Conservation (phyloP, 306 rosid genomes). For the Argentina anserina region DNA sequence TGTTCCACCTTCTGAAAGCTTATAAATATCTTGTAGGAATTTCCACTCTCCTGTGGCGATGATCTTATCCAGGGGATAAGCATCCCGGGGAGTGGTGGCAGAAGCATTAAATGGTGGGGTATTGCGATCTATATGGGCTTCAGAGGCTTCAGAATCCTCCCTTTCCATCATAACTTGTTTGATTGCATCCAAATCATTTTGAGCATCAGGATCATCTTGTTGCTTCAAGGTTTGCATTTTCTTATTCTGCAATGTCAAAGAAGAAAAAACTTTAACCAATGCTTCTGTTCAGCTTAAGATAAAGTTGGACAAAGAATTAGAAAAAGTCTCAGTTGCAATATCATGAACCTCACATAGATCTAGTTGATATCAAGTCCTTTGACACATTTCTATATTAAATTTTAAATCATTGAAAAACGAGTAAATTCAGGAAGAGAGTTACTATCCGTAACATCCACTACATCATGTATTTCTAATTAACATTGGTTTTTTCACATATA, state of each 20-base stretch:
- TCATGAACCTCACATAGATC: background rate
- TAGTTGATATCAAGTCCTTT: background rate
- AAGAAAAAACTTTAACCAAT: slow-evolving; percentile 15
- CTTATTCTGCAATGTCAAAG: slow-evolving; percentile 41
- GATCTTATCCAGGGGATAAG: slow-evolving; percentile 71
- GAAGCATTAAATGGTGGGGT: slow-evolving; percentile 65
- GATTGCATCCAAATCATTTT: slow-evolving; percentile 48
- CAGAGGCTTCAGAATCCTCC: slow-evolving; percentile 50
- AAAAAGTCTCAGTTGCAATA: background rate
- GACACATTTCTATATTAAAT: background rate
- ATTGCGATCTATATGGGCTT: slow-evolving; percentile 45
- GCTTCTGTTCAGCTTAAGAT: slow-evolving; percentile 14
- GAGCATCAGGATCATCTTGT: slow-evolving; percentile 47
- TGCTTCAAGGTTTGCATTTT: slow-evolving; percentile 39
- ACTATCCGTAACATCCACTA: background rate
- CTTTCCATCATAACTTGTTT: slow-evolving; percentile 48
- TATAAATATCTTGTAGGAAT: slow-evolving; percentile 60
- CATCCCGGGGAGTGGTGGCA: slow-evolving; percentile 71
- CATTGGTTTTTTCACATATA: background rate
- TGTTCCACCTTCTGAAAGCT: slow-evolving; percentile 28
- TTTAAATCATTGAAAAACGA: background rate
- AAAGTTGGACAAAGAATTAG: background rate
- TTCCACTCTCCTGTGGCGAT: slow-evolving; percentile 68
- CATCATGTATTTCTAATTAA: background rate
- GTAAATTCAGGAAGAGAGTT: background rate